Percentiles rank a stretch among this genome's conserved stretches.
Evolutionary conservation across 805 yeast species (phyloP).

Genomic region (Starmerella floris): DNA sequence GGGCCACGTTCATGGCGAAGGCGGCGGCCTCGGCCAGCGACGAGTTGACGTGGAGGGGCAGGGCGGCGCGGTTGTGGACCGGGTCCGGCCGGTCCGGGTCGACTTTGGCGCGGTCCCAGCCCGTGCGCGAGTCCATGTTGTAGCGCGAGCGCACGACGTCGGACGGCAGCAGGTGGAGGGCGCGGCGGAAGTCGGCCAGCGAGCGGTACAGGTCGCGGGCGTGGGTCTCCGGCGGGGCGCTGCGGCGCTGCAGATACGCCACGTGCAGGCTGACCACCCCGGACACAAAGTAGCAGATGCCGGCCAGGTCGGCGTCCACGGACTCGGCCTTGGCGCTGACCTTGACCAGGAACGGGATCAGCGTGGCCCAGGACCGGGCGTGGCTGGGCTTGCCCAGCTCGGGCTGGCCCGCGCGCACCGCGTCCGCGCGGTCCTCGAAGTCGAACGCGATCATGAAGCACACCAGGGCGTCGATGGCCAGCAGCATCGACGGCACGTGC

Average conservation of each 20-base stretch:
- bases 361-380: slow-evolving; percentile 26
- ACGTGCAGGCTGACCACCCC: slow-evolving; percentile 25
- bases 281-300: slow-evolving; percentile 25
- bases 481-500: slow-evolving; percentile 26
- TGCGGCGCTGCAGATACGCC: slow-evolving; percentile 7
- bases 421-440: slow-evolving; percentile 30
- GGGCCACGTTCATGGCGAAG: slow-evolving; percentile 26
- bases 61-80: slow-evolving; percentile 24
- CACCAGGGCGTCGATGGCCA: slow-evolving; percentile 31
- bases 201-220: slow-evolving; percentile 11
- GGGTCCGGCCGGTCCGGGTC: slow-evolving; percentile 25
- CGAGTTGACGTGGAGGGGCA: slow-evolving; percentile 31
- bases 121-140: slow-evolving; percentile 5
- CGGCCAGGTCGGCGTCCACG: slow-evolving; percentile 23
- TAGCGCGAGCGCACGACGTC: slow-evolving; percentile 17
- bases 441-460: slow-evolving; percentile 30
- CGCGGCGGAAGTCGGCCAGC: slow-evolving; percentile 24
- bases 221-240: slow-evolving; percentile 5
- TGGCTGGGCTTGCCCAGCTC: slow-evolving; percentile 1
- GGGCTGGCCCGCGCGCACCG: slow-evolving; percentile 15
- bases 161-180: slow-evolving; percentile 20
- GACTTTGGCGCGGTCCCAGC: slow-evolving; percentile 19
- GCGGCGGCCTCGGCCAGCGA: slow-evolving; percentile 32
- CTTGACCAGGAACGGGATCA: slow-evolving; percentile 26
- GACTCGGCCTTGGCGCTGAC: slow-evolving; percentile 21